These are phyloP conservation scores for Ochetophila trinervis DNA, from an alignment of 306 rosid genomes.

Conservation along the genomic window DNA sequence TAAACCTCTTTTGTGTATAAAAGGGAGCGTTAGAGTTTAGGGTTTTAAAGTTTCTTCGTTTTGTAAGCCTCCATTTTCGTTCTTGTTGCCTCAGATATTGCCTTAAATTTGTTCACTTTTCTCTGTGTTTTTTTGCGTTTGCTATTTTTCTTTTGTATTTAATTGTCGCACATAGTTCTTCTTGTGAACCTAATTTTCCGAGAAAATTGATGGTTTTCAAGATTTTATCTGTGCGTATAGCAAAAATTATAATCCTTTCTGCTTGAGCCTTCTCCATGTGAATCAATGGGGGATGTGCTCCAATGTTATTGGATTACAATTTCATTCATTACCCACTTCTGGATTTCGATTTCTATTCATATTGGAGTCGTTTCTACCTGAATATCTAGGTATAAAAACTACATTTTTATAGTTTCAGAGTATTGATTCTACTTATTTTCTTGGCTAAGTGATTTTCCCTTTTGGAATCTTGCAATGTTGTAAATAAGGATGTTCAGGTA, in stretches of 20 bases:
- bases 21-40: too few species aligned
- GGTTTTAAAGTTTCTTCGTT: too few species aligned
- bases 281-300: conserved; percentile 62
- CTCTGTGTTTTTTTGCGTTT: not conserved
- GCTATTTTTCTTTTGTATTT: not conserved
- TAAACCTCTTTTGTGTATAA: too few species aligned
- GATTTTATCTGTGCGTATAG: conserved; percentile 80
- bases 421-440: too few species aligned
- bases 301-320: conserved; percentile 78
- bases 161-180: conserved; percentile 57
- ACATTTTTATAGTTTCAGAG: too few species aligned
- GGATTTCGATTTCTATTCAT: too few species aligned
- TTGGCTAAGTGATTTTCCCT: too few species aligned
- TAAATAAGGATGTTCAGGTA: too few species aligned
- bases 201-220: conserved; percentile 30
- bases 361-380: too few species aligned
- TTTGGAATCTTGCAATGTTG: too few species aligned
- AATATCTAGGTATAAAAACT: too few species aligned
- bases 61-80: not conserved
- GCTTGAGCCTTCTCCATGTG: conserved; percentile 71
- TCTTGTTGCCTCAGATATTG: not conserved
- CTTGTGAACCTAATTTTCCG: conserved; percentile 39
- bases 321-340: not conserved
- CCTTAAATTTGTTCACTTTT: not conserved
- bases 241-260: conserved; percentile 52